These are phyloP conservation scores for Neurospora sp. DNA, from an alignment of 495 filamentous ascomycete species.

Conservation along the genomic window DNA sequence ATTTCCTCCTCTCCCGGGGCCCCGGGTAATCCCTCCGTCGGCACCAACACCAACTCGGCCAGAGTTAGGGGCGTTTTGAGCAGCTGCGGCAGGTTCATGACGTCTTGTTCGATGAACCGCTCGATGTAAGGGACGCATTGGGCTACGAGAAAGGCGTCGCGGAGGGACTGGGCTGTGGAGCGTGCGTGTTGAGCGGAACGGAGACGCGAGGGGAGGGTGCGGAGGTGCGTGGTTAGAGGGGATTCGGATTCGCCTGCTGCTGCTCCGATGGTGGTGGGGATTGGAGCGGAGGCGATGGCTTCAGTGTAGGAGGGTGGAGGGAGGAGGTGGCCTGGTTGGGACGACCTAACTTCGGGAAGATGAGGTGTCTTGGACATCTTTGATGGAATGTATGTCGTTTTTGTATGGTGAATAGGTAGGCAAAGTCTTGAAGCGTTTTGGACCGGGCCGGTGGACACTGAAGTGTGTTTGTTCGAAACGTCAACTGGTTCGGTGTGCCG, in stretches of 20 bases:
- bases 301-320: slow-evolving; percentile 29
- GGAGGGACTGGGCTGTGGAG: slow-evolving; percentile 17
- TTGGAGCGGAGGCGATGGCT: slow-evolving; percentile 2
- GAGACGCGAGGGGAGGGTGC: slow-evolving; percentile 28
- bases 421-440: not conserved
- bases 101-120: slow-evolving; percentile 22
- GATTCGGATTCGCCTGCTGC: too few relatives aligned
- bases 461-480: not conserved
- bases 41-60: slow-evolving; percentile 32
- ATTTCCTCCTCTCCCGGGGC: slow-evolving; percentile 11
- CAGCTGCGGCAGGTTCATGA: slow-evolving; percentile 8
- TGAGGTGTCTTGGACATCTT: not conserved
- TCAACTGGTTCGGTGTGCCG: not conserved
- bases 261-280: slow-evolving; percentile 1
- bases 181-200: slow-evolving; percentile 20
- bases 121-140: slow-evolving; percentile 27
- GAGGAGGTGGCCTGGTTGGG: not conserved
- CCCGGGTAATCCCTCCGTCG: slow-evolving; percentile 20
- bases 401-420: not conserved
- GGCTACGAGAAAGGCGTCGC: slow-evolving; percentile 24
- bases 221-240: slow-evolving; percentile 29
- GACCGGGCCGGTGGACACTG: not conserved
- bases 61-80: slow-evolving; percentile 3
- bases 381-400: not conserved
- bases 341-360: not conserved